Percentiles rank a stretch among this genome's conserved stretches.
Conservation (phyloP, 352 stramenopile species). For the Aphanomyces astaci region DNA sequence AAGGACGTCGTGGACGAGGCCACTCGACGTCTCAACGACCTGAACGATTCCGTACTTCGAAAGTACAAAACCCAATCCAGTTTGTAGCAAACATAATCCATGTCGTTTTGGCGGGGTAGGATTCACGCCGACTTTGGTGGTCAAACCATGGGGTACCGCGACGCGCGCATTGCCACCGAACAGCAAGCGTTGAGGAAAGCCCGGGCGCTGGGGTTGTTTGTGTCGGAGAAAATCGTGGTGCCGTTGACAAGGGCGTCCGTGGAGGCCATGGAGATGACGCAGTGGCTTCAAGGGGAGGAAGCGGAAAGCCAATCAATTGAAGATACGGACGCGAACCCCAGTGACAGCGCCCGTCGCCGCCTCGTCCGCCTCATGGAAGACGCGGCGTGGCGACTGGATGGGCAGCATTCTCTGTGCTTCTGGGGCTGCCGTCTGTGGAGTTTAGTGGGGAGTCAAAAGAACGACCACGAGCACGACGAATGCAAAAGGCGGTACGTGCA, state of each 20-base stretch:
- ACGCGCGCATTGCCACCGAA: conserved; percentile 38
- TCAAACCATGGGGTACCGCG: conserved; percentile 42
- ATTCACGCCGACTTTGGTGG: background rate
- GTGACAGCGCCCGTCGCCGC: conserved; percentile 40
- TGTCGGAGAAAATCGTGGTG: conserved; percentile 35
- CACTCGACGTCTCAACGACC: background rate
- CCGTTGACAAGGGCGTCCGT: conserved; percentile 32
- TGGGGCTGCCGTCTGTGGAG: conserved; percentile 59
- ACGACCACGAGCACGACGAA: conserved; percentile 47
- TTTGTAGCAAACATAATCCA: too few relatives aligned
- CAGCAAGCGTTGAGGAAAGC: background rate
- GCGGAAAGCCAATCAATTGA: conserved; percentile 40
- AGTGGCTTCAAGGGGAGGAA: conserved; percentile 44
- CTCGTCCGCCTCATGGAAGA: conserved; percentile 48
- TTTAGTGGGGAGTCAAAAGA: conserved; percentile 32
- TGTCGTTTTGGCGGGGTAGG: too few relatives aligned
- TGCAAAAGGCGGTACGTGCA: conserved; percentile 34
- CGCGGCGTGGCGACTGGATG: conserved; percentile 33
- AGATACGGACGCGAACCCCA: conserved; percentile 34
- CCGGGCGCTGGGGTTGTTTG: conserved; percentile 48
- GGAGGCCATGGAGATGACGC: conserved; percentile 33
- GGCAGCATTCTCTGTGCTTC: conserved; percentile 37
- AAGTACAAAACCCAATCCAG: background rate
- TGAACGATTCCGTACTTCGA: background rate
- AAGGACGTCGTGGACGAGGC: background rate